Evolutionary conservation across 2,329 filamentous ascomycete genomes (phyloP).

Genomic region (Xylaria sp.): DNA sequence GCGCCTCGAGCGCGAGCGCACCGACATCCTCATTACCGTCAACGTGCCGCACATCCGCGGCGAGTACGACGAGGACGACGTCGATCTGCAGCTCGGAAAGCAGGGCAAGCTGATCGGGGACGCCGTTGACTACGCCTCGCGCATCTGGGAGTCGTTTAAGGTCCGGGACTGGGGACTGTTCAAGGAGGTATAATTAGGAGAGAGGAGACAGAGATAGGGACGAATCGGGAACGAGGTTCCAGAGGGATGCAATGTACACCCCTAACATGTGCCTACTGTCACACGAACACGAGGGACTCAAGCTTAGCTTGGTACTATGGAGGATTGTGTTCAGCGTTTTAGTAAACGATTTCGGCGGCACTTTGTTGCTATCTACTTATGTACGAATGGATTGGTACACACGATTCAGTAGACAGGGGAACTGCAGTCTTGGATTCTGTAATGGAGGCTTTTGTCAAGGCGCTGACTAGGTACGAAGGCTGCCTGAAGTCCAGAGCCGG

Average conservation of each 20-base stretch:
- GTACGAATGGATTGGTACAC: not conserved
- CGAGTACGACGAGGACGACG: constrained; percentile 74
- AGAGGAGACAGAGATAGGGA: not conserved
- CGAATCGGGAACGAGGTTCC: not conserved
- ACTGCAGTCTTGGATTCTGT: not conserved
- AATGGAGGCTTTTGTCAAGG: not conserved
- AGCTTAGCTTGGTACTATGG: not conserved
- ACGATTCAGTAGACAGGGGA: not conserved
- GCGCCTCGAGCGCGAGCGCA: constrained; percentile 73
- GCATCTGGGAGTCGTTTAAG: constrained; percentile 74
- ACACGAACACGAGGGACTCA: not conserved
- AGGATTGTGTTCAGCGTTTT: not conserved
- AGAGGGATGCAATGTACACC: not conserved
- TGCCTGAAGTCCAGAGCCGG: too few species aligned
- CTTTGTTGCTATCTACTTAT: not conserved
- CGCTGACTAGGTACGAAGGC: not conserved
- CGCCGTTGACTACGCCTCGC: constrained; percentile 68
- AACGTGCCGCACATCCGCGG: constrained; percentile 85
- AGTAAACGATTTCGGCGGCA: not conserved
- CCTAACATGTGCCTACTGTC: not conserved
- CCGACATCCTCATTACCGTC: constrained; percentile 83
- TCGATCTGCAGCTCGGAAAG: constrained; percentile 69
- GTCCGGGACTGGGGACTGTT: constrained; percentile 85
- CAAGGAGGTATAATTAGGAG: constrained; percentile 41
- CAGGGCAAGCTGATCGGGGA: constrained; percentile 72